Conservation (phyloP, 2,329 filamentous ascomycete species). For the Neofusicoccum parvum region DNA sequence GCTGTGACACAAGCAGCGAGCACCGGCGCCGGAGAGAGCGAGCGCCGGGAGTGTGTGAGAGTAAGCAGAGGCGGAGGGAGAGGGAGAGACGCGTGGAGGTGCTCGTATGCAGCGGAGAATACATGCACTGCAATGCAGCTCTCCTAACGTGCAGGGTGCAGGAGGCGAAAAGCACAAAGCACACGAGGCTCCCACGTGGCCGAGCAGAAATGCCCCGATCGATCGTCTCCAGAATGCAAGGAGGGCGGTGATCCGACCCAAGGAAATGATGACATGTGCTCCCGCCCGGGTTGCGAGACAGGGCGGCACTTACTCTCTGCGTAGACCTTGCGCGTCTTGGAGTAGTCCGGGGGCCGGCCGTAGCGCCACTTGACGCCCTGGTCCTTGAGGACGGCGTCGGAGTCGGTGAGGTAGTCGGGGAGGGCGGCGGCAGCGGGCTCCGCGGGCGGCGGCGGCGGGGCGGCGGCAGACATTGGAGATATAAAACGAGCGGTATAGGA, state of each 20-base stretch:
- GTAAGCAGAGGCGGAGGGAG: conserved; percentile 8
- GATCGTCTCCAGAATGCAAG: conserved; percentile 9
- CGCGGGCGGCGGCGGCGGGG: conserved; percentile 23
- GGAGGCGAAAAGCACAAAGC: conserved; percentile 12
- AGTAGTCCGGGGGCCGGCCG: conserved; percentile 64
- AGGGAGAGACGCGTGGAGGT: conserved; percentile 1
- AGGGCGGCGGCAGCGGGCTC: conserved; percentile 39
- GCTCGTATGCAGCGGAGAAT: conserved; percentile 8
- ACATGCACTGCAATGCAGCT: conserved; percentile 17
- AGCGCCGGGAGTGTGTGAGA: background rate
- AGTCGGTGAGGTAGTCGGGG: conserved; percentile 62
- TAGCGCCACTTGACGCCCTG: conserved; percentile 60
- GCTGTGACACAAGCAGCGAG: conserved; percentile 8
- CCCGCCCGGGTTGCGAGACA: conserved; percentile 2
- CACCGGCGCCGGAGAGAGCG: background rate
- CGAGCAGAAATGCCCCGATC: conserved; percentile 7
- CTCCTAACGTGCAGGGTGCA: conserved; percentile 16
- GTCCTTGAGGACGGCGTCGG: conserved; percentile 61
- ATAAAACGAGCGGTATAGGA: background rate
- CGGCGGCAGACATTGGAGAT: conserved; percentile 18
- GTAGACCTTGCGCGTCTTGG: conserved; percentile 63
- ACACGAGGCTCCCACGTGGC: conserved; percentile 20
- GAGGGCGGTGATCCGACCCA: background rate
- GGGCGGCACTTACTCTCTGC: conserved; percentile 54
- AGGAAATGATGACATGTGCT: conserved; percentile 16